Evolutionary conservation across 2,329 filamentous ascomycete species (phyloP).

Genomic region (Trichoderma harzianum): DNA sequence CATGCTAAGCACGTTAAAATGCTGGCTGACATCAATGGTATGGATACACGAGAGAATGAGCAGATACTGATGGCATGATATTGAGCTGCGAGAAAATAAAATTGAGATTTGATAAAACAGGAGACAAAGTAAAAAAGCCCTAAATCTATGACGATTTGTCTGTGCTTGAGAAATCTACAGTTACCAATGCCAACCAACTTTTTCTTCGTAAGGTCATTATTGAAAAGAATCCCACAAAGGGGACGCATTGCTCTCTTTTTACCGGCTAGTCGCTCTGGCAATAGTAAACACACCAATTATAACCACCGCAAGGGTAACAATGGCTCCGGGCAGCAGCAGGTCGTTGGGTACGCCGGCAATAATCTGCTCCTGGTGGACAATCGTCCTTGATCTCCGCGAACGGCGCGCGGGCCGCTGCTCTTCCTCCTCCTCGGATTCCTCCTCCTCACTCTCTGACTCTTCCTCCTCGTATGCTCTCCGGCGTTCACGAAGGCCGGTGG

Average conservation of each 20-base stretch:
- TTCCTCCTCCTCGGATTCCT: conserved; percentile 52
- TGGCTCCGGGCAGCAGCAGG: conserved; percentile 84
- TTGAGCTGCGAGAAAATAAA: not conserved
- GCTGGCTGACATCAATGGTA: not conserved
- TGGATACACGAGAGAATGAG: not conserved
- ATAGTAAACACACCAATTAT: conserved; percentile 93
- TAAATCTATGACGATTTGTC: conserved; percentile 19
- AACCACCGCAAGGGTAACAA: conserved; percentile 90
- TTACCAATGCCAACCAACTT: conserved; percentile 19
- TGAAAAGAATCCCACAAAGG: conserved; percentile 18
- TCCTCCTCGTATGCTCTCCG: conserved; percentile 48
- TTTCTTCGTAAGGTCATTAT: conserved; percentile 40
- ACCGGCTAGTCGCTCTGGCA: conserved; percentile 61
- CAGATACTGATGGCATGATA: not conserved
- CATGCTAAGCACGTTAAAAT: not conserved
- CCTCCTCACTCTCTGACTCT: conserved; percentile 55
- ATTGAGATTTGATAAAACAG: not conserved
- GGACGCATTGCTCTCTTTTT: conserved; percentile 24
- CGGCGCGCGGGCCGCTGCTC: conserved; percentile 47
- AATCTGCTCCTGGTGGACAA: conserved; percentile 65
- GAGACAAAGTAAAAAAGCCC: not conserved
- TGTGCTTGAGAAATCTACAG: conserved; percentile 19
- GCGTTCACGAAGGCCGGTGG: conserved; percentile 48
- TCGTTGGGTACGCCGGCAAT: conserved; percentile 94
- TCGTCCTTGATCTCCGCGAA: conserved; percentile 38